phyloP scores from a whole-genome alignment of 352 stramenopile species.

The Phytophthora cryptogea region DNA sequence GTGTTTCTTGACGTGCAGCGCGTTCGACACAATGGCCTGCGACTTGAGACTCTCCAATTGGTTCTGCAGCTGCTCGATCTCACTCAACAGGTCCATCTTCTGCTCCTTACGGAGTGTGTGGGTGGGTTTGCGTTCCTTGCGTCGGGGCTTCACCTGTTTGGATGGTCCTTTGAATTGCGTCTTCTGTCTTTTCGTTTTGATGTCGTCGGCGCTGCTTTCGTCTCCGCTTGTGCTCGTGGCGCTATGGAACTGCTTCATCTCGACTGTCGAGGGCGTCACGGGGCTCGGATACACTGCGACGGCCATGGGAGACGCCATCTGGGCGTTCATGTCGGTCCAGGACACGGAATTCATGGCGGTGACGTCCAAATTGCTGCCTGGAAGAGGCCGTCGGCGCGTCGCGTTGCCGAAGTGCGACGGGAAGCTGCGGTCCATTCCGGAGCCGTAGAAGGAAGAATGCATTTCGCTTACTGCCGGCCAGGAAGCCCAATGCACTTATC shows the following conservation, averaged over 20 bases:
- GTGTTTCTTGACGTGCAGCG: constrained; percentile 38
- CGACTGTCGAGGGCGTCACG: neutral
- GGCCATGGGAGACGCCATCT: neutral
- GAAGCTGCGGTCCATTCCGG: constrained; percentile 24
- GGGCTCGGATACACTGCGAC: constrained; percentile 2
- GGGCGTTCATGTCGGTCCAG: neutral
- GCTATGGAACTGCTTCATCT: constrained; percentile 1
- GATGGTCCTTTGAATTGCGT: neutral
- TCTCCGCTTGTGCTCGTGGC: constrained; percentile 28
- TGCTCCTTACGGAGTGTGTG: constrained; percentile 35
- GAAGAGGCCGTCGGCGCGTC: constrained; percentile 20
- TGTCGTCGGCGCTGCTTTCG: constrained; percentile 25
- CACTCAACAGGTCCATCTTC: constrained; percentile 32
- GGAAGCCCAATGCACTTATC: constrained; percentile 19
- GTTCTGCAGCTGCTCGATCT: constrained; percentile 27
- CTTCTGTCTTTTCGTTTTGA: constrained; percentile 21
- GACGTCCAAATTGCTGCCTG: constrained; percentile 11
- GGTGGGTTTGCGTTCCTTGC: constrained; percentile 35
- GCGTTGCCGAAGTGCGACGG: constrained; percentile 23
- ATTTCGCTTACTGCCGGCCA: constrained; percentile 5
- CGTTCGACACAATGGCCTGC: constrained; percentile 37
- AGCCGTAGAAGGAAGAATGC: constrained; percentile 13
- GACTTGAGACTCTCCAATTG: constrained; percentile 41
- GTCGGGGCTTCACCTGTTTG: constrained; percentile 11
- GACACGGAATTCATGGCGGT: constrained; percentile 1